Evolutionary conservation across 2,329 filamentous ascomycete genomes (phyloP).

Genomic region (Neocatenulostroma microsporum): DNA sequence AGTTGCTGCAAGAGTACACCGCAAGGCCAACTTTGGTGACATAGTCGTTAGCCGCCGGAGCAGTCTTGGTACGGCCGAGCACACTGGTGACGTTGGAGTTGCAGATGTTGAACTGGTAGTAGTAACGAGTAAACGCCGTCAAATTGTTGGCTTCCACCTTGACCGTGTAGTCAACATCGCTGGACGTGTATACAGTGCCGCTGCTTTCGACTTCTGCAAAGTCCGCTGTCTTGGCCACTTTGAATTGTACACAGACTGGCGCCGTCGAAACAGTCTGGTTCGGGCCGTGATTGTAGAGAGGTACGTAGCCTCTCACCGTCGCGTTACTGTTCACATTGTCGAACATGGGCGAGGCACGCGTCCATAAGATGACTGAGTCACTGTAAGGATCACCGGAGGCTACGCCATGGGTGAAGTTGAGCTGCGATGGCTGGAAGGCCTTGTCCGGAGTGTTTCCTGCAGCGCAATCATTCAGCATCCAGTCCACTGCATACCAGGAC

Average conservation of each 20-base stretch:
- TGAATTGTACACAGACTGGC: slow-evolving; percentile 61
- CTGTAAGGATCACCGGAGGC: slow-evolving; percentile 40
- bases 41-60: slow-evolving; percentile 50
- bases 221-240: slow-evolving; percentile 46
- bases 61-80: slow-evolving; percentile 62
- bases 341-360: slow-evolving; percentile 32
- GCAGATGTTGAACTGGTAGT: slow-evolving; percentile 64
- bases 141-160: slow-evolving; percentile 62
- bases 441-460: slow-evolving; percentile 32
- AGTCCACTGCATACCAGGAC: not conserved
- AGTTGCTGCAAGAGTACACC: slow-evolving; percentile 66
- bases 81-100: slow-evolving; percentile 53
- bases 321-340: slow-evolving; percentile 37
- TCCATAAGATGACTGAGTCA: slow-evolving; percentile 37
- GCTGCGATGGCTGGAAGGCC: slow-evolving; percentile 37
- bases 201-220: slow-evolving; percentile 44
- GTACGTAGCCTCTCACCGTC: slow-evolving; percentile 50
- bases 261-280: slow-evolving; percentile 48
- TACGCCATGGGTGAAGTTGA: slow-evolving; percentile 56
- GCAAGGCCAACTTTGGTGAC: slow-evolving; percentile 54
- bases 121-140: slow-evolving; percentile 57
- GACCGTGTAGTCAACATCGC: slow-evolving; percentile 67
- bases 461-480: not conserved
- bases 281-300: slow-evolving; percentile 48
- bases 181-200: slow-evolving; percentile 60